Evolutionary conservation across 2,329 filamentous ascomycete species (phyloP).

Genomic region (Myriosclerotinia duriaeana): DNA sequence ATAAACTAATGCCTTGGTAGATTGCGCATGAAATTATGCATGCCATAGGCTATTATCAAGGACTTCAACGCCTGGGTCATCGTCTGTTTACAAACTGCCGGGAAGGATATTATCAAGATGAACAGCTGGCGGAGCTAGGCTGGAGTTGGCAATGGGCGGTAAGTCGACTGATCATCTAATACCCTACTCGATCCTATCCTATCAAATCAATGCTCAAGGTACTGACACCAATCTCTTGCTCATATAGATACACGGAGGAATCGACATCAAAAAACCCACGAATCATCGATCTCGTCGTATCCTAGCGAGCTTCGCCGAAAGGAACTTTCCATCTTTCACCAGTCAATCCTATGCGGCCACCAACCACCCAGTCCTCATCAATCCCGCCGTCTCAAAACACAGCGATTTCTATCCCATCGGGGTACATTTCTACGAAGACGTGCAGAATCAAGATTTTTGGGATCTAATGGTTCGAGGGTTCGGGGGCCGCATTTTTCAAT

Average conservation of each 20-base stretch:
- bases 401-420: neutral
- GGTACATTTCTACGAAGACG: conserved; percentile 3
- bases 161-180: neutral
- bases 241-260: conserved; percentile 8
- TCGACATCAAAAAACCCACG: neutral
- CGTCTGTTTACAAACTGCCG: neutral
- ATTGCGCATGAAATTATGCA: conserved; percentile 14
- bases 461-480: conserved; percentile 7
- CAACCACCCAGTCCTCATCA: neutral
- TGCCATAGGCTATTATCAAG: conserved; percentile 14
- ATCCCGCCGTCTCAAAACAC: neutral
- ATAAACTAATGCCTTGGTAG: neutral
- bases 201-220: neutral
- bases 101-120: conserved; percentile 9
- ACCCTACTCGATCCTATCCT: too few relatives aligned
- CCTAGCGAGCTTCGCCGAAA: neutral
- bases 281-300: neutral
- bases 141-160: conserved; percentile 19
- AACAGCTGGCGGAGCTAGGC: conserved; percentile 12
- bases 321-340: neutral
- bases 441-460: conserved; percentile 12
- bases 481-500: conserved; percentile 4
- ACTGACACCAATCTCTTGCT: neutral
- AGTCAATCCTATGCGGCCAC: neutral
- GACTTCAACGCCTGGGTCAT: neutral